These are phyloP conservation scores for Anethum foeniculum DNA, from an alignment of 140 eudicot genomes.

Conservation along the genomic window DNA sequence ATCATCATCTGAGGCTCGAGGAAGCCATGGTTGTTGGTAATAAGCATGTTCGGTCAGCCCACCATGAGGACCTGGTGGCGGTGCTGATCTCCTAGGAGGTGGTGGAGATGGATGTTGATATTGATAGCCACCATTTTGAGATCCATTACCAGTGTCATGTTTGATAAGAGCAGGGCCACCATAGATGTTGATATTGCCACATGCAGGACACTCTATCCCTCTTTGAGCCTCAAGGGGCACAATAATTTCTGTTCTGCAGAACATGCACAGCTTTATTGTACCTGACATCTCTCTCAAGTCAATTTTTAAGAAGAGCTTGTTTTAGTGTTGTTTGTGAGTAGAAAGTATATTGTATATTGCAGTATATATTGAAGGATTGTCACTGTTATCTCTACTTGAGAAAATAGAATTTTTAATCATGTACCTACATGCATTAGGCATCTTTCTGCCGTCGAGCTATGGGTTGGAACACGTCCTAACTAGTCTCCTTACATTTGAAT, in stretches of 20 bases:
- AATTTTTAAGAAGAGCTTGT: conserved; percentile 1
- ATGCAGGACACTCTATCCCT: conserved; percentile 22
- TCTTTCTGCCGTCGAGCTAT: not conserved
- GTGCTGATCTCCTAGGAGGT: not conserved
- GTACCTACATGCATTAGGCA: not conserved
- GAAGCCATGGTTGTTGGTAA: not conserved
- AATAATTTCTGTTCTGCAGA: conserved; percentile 16
- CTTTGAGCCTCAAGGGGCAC: conserved; percentile 28
- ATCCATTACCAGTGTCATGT: not conserved
- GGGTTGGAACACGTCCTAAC: not conserved
- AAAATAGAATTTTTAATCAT: not conserved
- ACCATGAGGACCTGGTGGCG: conserved; percentile 1
- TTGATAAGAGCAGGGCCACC: not conserved
- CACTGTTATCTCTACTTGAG: not conserved
- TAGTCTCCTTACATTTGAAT: not conserved
- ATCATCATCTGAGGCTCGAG: not conserved
- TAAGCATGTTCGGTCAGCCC: not conserved
- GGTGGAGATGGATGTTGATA: not conserved
- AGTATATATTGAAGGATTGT: not conserved
- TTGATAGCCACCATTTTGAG: not conserved
- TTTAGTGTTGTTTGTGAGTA: not conserved
- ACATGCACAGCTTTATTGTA: conserved; percentile 22
- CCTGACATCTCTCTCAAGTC: conserved; percentile 15
- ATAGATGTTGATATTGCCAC: conserved; percentile 14
- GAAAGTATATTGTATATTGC: not conserved